phyloP scores from a whole-genome alignment of 1,139 yeast species.

The Ogataea hybrid region DNA sequence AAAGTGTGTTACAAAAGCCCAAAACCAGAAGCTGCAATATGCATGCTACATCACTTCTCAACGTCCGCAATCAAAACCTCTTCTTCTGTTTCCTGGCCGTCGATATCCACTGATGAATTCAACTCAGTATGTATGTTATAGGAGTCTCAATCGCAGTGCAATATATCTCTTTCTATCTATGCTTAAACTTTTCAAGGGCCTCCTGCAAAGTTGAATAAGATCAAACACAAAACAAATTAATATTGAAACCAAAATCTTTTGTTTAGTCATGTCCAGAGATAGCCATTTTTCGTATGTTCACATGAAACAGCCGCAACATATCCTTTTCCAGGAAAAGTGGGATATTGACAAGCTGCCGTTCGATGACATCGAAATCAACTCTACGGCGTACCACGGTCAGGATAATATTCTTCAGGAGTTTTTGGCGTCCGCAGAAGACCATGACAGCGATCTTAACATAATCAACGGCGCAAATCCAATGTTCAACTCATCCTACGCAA shows the following conservation, averaged over 20 bases:
- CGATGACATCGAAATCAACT: constrained; percentile 36
- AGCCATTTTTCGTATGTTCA: constrained; percentile 34
- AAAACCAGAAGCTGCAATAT: too few species aligned
- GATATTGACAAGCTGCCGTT: constrained; percentile 35
- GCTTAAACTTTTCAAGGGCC: too few species aligned
- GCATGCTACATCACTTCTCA: too few species aligned
- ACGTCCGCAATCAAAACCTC: too few species aligned
- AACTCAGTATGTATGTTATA: too few species aligned
- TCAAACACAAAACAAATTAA: too few species aligned
- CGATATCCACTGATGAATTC: too few species aligned
- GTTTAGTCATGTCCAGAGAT: constrained; percentile 28
- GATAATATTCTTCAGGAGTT: constrained; percentile 29
- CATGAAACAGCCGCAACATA: constrained; percentile 34
- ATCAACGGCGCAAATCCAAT: constrained; percentile 25
- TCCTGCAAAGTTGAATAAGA: too few species aligned
- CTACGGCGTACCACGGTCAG: constrained; percentile 14
- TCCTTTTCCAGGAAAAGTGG: constrained; percentile 38
- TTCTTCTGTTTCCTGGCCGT: too few species aligned
- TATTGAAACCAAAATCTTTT: neutral
- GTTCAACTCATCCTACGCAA: constrained; percentile 28
- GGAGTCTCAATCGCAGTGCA: too few species aligned
- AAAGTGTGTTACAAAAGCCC: too few species aligned
- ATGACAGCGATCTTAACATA: constrained; percentile 25
- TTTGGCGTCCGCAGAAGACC: constrained; percentile 26
- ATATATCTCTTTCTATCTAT: too few species aligned